Conservation (phyloP, 179 eudicot genomes). For the Amaranthus tricolor region DNA sequence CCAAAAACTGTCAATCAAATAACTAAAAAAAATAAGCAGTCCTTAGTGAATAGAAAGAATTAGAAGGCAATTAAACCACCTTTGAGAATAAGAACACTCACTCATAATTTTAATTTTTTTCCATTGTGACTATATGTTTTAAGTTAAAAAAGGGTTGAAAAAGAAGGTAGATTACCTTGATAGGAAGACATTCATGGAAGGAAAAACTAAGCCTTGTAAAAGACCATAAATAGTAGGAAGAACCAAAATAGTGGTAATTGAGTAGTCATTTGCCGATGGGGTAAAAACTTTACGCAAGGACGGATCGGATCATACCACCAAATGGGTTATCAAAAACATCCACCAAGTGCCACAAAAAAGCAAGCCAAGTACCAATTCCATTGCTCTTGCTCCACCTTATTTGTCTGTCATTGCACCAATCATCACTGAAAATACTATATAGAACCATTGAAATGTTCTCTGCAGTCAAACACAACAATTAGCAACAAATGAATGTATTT, state of each 20-base stretch:
- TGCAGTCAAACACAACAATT: constrained; percentile 19
- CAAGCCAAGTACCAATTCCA: constrained; percentile 66
- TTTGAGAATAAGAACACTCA: too few relatives aligned
- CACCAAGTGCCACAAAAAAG: too few relatives aligned
- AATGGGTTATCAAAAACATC: too few relatives aligned
- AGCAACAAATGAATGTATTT: too few relatives aligned
- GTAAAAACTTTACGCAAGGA: too few relatives aligned
- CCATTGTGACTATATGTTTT: too few relatives aligned
- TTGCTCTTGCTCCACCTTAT: constrained; percentile 73
- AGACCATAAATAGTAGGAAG: constrained; percentile 75
- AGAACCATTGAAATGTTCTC: constrained; percentile 94
- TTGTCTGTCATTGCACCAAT: constrained; percentile 89
- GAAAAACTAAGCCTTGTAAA: constrained; percentile 85
- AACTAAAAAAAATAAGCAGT: too few relatives aligned
- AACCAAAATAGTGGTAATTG: constrained; percentile 56
- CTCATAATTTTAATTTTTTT: too few relatives aligned
- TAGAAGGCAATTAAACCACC: too few relatives aligned
- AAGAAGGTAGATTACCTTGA: constrained; percentile 50
- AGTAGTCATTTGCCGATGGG: constrained; percentile 59
- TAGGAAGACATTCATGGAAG: constrained; percentile 72
- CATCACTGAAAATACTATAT: constrained; percentile 68
- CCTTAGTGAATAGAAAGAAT: too few relatives aligned
- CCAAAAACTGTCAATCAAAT: too few relatives aligned
- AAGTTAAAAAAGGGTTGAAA: not conserved
- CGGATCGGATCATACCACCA: too few relatives aligned